phyloP scores from a whole-genome alignment of 208 protist genomes.

The Trypanosoma theileri region DNA sequence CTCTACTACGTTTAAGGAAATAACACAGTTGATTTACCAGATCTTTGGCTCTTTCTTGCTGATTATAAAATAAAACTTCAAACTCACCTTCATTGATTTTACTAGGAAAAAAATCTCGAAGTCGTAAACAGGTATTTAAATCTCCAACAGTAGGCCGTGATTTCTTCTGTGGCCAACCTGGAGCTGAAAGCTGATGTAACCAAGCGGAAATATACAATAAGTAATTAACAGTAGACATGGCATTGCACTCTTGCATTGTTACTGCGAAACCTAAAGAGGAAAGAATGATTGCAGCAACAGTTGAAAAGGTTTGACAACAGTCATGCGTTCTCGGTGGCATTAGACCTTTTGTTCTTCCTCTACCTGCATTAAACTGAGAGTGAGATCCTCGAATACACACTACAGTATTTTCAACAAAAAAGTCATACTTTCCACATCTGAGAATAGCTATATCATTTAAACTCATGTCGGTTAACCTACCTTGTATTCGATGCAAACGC shows the following conservation, averaged over 20 bases:
- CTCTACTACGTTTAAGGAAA: slow-evolving; percentile 16
- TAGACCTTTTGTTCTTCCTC: slow-evolving; percentile 42
- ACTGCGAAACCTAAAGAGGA: slow-evolving; percentile 75
- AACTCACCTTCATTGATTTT: slow-evolving; percentile 71
- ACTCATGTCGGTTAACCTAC: slow-evolving; percentile 60
- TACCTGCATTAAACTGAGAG: slow-evolving; percentile 81
- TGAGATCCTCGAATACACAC: slow-evolving; percentile 66
- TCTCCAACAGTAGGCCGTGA: slow-evolving; percentile 77
- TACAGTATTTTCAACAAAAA: slow-evolving; percentile 48
- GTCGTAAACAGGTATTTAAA: slow-evolving; percentile 70
- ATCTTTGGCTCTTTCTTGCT: slow-evolving; percentile 41
- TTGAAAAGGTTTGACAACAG: slow-evolving; percentile 89
- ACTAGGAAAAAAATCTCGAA: slow-evolving; percentile 76
- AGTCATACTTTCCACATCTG: slow-evolving; percentile 42
- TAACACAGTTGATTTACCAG: slow-evolving; percentile 62
- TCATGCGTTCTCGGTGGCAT: slow-evolving; percentile 77
- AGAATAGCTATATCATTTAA: slow-evolving; percentile 57
- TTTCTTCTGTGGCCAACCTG: slow-evolving; percentile 65
- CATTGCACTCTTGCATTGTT: slow-evolving; percentile 56
- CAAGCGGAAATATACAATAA: slow-evolving; percentile 87
- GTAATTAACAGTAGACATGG: slow-evolving; percentile 80
- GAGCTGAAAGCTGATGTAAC: slow-evolving; percentile 81
- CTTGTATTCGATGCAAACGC: slow-evolving; percentile 52
- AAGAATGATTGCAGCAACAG: slow-evolving; percentile 67
- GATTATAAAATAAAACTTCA: slow-evolving; percentile 85